Conservation (phyloP, 1,139 yeast genomes). For the Geotrichum australiense region DNA sequence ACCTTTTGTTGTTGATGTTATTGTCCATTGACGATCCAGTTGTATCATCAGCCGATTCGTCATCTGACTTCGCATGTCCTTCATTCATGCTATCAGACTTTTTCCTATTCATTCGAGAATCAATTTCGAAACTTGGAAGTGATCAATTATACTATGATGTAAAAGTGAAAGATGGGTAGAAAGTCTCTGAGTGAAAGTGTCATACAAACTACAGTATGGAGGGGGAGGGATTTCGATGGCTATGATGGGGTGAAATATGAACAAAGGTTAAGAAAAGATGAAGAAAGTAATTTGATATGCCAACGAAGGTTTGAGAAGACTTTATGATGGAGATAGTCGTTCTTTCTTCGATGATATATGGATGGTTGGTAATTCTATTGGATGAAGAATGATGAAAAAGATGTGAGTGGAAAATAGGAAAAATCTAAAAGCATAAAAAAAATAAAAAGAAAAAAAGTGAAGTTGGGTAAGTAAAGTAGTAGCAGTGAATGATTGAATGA, state of each 20-base stretch:
- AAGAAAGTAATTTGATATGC: no score
- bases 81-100: conserved; percentile 3
- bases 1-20: background rate
- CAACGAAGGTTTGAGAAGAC: no score
- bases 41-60: background rate
- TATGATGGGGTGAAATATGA: conserved; percentile 1
- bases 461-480: no score
- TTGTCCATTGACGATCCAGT: conserved; percentile 2
- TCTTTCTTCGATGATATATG: no score
- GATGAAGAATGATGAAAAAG: no score
- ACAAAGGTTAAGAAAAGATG: background rate
- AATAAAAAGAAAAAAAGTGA: no score
- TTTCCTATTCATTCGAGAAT: background rate
- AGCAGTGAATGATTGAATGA: no score
- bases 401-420: no score
- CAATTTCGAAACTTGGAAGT: background rate
- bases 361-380: no score
- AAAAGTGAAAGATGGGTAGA: background rate
- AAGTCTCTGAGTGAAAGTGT: background rate
- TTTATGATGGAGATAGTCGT: no score
- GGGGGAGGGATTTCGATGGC: conserved; percentile 1
- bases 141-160: background rate
- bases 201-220: background rate
- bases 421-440: no score
- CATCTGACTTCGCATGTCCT: background rate